Evolutionary conservation across 1,139 yeast genomes (phyloP), one percentile per base, ranked within the genome.

Genomic region (Yamadazyma triangularis): DNA sequence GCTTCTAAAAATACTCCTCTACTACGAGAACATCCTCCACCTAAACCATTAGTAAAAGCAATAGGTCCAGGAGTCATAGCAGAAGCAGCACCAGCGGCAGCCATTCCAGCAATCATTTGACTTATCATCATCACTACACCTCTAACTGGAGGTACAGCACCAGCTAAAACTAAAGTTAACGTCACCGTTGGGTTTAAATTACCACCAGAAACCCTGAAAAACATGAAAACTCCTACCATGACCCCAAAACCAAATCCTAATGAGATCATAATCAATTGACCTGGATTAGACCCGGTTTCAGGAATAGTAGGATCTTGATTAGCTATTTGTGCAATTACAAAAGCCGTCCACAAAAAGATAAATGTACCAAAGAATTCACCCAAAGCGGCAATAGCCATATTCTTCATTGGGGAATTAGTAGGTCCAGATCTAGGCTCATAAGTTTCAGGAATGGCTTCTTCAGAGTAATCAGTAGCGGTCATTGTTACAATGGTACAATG

Each of bases 151-250:
- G 86, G 73, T 39, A 83, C 70, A 32, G 88, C 93, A 41, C 83
- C 73, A 16, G 84, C 82, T 30, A 82, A 62, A 13, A 78, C 71
- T 51, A 86, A 65, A 23, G 91, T 66, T 32, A 85, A 64, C 23
- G 95, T 80, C 29, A 87, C 95, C 30, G 94, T 89, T 8, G 96
- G 96, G 64, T 87, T 87, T 54, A 86, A 73, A 60, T 85, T 85
- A 64, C 94, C 95, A 51, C 95, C 95, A 30, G 93, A 82, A 40
- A 86, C 73, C 58, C 89, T 77, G 62, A 73, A 83, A 50, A 85
- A 80, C 52, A 80, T 65, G 53, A 81, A 79, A 30, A 84, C 85
- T 41, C 76, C 75, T 48, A 81, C 78, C 77, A 83, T 76, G 36
- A 87, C 87, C 45, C 88, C 80, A 50, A 85, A 83, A 39, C 95